These are phyloP conservation scores for Olyra latifolia DNA, from an alignment of 176 grass and related monocot species.

Conservation along the genomic window DNA sequence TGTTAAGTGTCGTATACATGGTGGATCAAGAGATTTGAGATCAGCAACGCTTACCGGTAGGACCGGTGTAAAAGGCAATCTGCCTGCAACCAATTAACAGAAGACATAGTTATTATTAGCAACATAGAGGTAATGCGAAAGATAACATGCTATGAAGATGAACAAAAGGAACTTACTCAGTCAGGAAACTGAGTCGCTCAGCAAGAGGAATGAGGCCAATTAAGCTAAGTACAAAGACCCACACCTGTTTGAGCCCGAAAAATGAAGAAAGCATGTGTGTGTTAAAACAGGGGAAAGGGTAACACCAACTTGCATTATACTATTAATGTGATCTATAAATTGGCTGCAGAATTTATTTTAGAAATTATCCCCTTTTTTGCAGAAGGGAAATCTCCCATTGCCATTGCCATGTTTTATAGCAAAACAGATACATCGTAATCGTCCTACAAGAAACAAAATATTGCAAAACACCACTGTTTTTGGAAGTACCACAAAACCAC, in stretches of 20 bases:
- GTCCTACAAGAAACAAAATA: no score
- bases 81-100: constrained; percentile 51
- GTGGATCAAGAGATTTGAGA: background rate
- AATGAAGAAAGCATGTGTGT: background rate
- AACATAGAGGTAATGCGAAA: background rate
- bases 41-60: constrained; percentile 52
- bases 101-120: background rate
- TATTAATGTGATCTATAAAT: background rate
- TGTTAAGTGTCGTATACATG: background rate
- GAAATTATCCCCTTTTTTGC: no score
- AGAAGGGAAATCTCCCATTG: no score
- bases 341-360: background rate
- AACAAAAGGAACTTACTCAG: constrained; percentile 56
- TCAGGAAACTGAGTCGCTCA: constrained; percentile 93
- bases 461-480: no score
- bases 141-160: background rate
- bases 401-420: no score
- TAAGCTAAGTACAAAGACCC: constrained; percentile 86
- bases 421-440: no score
- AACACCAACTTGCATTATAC: background rate
- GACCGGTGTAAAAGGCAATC: constrained; percentile 79
- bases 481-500: no score
- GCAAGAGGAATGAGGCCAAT: constrained; percentile 82
- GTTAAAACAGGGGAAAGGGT: background rate
- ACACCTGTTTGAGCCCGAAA: constrained; percentile 50